Conservation (phyloP, 345 rosid species). For the Acer saccharum region DNA sequence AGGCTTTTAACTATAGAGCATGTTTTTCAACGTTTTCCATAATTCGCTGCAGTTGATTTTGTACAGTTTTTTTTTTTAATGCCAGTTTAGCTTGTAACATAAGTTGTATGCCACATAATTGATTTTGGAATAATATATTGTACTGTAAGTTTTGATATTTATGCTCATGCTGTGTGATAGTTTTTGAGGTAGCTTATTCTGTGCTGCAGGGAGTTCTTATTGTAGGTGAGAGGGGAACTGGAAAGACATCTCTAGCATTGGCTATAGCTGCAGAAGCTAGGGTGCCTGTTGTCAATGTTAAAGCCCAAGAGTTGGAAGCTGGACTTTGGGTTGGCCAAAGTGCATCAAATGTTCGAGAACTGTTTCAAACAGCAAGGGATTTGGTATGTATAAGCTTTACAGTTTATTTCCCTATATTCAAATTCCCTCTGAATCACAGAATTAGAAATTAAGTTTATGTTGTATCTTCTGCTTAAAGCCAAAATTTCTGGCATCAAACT, state of each 20-base stretch:
- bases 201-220: slow-evolving; percentile 92
- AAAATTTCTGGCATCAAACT: not conserved
- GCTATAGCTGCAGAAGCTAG: slow-evolving; percentile 98
- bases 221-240: slow-evolving; percentile 96
- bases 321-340: slow-evolving; percentile 99
- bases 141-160: not conserved
- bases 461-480: not conserved
- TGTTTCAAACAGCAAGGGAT: slow-evolving; percentile 96
- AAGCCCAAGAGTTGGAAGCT: slow-evolving; percentile 95
- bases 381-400: slow-evolving; percentile 51
- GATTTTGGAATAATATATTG: slow-evolving; percentile 2
- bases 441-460: not conserved
- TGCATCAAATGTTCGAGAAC: slow-evolving; percentile 95
- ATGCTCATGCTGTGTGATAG: not conserved
- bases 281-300: slow-evolving; percentile 87
- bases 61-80: not conserved
- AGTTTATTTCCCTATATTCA: slow-evolving; percentile 20
- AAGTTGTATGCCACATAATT: slow-evolving; percentile 7
- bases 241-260: slow-evolving; percentile 87
- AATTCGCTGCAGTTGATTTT: not conserved
- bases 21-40: not conserved
- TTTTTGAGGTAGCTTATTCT: slow-evolving; percentile 19
- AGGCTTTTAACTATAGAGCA: not conserved
- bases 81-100: slow-evolving; percentile 14
- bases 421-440: slow-evolving; percentile 1